phyloP scores from a whole-genome alignment of 345 rosid species.

The Toxicodendron radicans region DNA sequence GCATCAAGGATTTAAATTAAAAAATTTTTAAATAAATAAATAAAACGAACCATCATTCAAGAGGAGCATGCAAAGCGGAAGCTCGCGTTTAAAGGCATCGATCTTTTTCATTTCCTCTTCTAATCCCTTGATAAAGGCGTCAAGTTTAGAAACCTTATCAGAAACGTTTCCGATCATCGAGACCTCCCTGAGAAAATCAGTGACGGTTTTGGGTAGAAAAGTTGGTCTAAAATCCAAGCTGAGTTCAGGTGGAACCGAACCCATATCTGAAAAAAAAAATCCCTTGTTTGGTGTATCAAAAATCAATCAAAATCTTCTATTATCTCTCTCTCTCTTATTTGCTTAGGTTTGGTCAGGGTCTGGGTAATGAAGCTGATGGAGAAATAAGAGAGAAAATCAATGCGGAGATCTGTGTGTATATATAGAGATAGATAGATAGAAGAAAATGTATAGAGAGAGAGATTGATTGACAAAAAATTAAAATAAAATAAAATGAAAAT shows the following conservation, averaged over 20 bases:
- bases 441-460: neutral
- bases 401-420: constrained; percentile 34
- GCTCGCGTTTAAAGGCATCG: constrained; percentile 73
- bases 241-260: constrained; percentile 62
- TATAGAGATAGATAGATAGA: constrained; percentile 15
- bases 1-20: neutral
- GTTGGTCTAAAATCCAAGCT: constrained; percentile 62
- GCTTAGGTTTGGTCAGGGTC: neutral
- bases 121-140: constrained; percentile 53
- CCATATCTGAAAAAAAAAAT: constrained; percentile 31
- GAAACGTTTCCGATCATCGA: constrained; percentile 46
- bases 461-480: neutral
- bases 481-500: too few relatives aligned
- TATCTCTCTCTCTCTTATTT: neutral
- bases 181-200: constrained; percentile 47
- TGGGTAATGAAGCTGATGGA: constrained; percentile 1
- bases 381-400: constrained; percentile 22
- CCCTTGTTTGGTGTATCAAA: neutral
- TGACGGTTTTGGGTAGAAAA: constrained; percentile 53
- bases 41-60: constrained; percentile 68
- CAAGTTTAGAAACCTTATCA: constrained; percentile 46
- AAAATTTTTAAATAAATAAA: neutral
- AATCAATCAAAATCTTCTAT: neutral
- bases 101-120: constrained; percentile 83
- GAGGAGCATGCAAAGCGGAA: constrained; percentile 81